Conservation (phyloP, 2,329 filamentous ascomycete genomes). For the Calonectria pteridis region DNA sequence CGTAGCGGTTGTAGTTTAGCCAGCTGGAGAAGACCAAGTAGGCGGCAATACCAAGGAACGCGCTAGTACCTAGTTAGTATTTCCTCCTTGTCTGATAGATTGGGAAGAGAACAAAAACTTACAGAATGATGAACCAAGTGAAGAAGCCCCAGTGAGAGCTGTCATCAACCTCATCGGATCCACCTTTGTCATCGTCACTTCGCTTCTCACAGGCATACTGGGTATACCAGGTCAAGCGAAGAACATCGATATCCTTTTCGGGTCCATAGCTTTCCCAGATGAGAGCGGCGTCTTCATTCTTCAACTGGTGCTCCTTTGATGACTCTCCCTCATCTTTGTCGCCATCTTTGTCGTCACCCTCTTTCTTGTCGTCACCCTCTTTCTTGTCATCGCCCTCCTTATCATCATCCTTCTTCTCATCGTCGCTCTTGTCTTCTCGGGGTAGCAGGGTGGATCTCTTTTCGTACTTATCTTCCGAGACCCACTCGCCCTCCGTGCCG, state of each 20-base stretch:
- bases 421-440: constrained; percentile 48
- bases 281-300: constrained; percentile 72
- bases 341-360: constrained; percentile 50
- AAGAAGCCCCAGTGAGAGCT: constrained; percentile 90
- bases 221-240: constrained; percentile 87
- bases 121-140: constrained; percentile 97
- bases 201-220: constrained; percentile 83
- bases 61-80: constrained; percentile 62
- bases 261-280: constrained; percentile 80
- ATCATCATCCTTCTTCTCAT: constrained; percentile 43
- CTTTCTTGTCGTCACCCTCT: constrained; percentile 47
- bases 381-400: constrained; percentile 48
- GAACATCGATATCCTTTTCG: constrained; percentile 69
- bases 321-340: constrained; percentile 54
- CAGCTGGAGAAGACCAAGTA: constrained; percentile 99
- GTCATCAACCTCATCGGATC: constrained; percentile 58
- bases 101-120: constrained; percentile 55
- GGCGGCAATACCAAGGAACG: constrained; percentile 85
- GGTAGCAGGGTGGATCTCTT: constrained; percentile 37
- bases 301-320: constrained; percentile 63
- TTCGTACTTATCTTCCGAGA: constrained; percentile 67
- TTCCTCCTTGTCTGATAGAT: background rate
- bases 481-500: constrained; percentile 79
- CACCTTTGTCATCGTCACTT: constrained; percentile 55
- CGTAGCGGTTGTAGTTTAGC: constrained; percentile 98